These are phyloP conservation scores for Colletotrichum endophyticum DNA, from an alignment of 2,329 filamentous ascomycete genomes.

Conservation along the genomic window DNA sequence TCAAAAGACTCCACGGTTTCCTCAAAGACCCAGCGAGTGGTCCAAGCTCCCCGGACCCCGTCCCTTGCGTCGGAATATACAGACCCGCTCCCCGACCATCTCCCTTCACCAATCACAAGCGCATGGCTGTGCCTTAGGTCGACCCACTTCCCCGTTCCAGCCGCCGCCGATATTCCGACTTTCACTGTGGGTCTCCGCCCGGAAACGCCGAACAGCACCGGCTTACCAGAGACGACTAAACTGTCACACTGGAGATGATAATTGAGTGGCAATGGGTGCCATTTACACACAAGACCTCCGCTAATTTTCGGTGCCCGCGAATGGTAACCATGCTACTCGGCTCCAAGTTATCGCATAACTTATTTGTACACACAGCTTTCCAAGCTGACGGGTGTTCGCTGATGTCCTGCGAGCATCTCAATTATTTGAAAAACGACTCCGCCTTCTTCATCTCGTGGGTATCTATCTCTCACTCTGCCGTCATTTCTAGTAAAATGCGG, in stretches of 20 bases:
- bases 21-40: slow-evolving; percentile 25
- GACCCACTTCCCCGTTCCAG: not conserved
- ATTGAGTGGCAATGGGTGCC: not conserved
- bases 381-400: not conserved
- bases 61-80: slow-evolving; percentile 6
- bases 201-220: not conserved
- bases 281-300: not conserved
- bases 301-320: not conserved
- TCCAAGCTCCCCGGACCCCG: slow-evolving; percentile 29
- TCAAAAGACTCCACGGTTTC: slow-evolving; percentile 30
- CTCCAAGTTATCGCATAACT: not conserved
- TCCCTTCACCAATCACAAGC: not conserved
- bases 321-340: not conserved
- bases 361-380: not conserved
- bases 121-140: not conserved
- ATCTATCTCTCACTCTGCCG: slow-evolving; percentile 14
- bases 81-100: not conserved
- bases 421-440: not conserved
- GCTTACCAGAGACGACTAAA: not conserved
- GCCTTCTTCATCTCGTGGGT: slow-evolving; percentile 17
- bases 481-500: slow-evolving; percentile 24
- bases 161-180: not conserved
- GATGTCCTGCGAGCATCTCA: not conserved
- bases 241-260: not conserved
- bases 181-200: not conserved